Conservation (phyloP, 2,329 filamentous ascomycete genomes). For the Coniochaeta sp. region DNA sequence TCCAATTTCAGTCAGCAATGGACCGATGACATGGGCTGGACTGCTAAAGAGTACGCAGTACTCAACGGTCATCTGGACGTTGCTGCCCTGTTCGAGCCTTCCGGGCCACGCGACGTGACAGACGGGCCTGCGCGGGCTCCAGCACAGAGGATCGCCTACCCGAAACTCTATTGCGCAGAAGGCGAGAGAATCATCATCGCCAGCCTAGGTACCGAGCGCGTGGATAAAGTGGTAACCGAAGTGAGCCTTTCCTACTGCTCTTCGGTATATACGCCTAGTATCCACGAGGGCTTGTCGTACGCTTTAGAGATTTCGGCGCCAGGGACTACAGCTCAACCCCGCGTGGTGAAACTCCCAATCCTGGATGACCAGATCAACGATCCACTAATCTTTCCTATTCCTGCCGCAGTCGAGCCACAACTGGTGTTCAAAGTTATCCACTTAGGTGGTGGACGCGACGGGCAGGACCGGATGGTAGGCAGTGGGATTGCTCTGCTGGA, state of each 20-base stretch:
- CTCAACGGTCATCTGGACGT: slow-evolving; percentile 23
- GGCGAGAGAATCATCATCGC: background rate
- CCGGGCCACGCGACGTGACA: background rate
- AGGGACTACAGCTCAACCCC: background rate
- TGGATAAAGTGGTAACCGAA: background rate
- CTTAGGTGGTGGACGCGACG: background rate
- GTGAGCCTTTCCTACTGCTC: background rate
- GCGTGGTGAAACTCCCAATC: background rate
- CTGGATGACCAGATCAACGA: background rate
- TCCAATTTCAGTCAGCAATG: slow-evolving; percentile 14
- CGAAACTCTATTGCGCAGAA: background rate
- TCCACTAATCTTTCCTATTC: background rate
- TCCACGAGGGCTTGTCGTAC: background rate
- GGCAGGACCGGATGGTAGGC: slow-evolving; percentile 11
- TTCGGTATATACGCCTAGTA: background rate
- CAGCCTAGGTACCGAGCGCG: background rate
- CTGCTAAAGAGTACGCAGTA: slow-evolving; percentile 24
- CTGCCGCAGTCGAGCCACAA: background rate
- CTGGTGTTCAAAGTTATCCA: background rate
- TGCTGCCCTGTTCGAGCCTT: slow-evolving; percentile 10
- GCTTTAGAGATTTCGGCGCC: background rate
- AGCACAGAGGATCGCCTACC: background rate
- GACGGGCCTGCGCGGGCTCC: background rate
- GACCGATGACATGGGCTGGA: slow-evolving; percentile 22
- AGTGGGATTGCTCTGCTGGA: slow-evolving; percentile 20